These are phyloP conservation scores for Candida labiduridarum DNA, from an alignment of 1,139 yeast genomes.

Conservation along the genomic window DNA sequence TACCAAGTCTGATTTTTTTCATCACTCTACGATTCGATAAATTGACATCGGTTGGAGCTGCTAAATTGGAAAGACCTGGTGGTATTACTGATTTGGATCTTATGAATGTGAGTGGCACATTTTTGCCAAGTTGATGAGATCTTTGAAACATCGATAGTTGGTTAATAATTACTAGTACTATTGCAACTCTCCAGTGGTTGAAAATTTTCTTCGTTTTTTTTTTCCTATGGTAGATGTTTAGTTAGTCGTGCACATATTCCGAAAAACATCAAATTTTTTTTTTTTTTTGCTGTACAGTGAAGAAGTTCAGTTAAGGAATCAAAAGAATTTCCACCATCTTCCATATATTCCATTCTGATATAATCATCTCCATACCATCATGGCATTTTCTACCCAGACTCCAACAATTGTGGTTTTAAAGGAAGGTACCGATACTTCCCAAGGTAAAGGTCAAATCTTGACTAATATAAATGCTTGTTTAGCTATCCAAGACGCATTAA, in stretches of 20 bases:
- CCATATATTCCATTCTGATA: background rate
- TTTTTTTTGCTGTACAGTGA: background rate
- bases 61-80: background rate
- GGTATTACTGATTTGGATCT: slow-evolving; percentile 1
- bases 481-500: slow-evolving; percentile 94
- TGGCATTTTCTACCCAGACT: slow-evolving; percentile 90
- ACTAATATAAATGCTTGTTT: slow-evolving; percentile 95
- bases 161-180: background rate
- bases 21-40: slow-evolving; percentile 54
- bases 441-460: slow-evolving; percentile 93
- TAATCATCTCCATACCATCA: slow-evolving; percentile 22
- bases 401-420: slow-evolving; percentile 96
- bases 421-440: slow-evolving; percentile 97
- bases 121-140: background rate
- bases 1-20: slow-evolving; percentile 64
- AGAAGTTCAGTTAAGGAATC: background rate
- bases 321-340: slow-evolving; percentile 7
- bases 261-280: slow-evolving; percentile 4
- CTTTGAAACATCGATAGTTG: background rate
- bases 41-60: slow-evolving; percentile 29
- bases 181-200: background rate
- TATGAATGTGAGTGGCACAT: background rate
- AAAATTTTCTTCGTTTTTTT: slow-evolving; percentile 2
- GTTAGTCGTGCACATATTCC: slow-evolving; percentile 5
- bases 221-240: background rate